Percentiles rank a stretch among this genome's conserved stretches.
Evolutionary conservation across 2,329 filamentous ascomycete genomes (phyloP).

Genomic region (Colletotrichum tabaci): DNA sequence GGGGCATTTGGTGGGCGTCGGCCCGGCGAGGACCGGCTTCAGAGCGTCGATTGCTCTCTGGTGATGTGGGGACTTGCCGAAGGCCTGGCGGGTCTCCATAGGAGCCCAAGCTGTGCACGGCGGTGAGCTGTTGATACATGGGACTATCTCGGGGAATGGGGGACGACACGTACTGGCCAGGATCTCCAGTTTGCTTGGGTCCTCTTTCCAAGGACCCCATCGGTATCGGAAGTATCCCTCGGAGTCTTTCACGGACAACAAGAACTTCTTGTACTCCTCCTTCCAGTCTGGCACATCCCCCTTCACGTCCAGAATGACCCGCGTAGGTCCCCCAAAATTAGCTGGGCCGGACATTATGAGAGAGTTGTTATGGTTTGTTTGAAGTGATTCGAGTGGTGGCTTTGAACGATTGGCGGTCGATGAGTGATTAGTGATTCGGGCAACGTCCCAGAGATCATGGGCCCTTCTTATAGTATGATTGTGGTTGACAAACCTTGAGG

Average conservation of each 20-base stretch:
- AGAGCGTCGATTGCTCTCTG: conserved; percentile 32
- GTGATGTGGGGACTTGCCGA: conserved; percentile 29
- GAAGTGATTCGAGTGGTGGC: not conserved
- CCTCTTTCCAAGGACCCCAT: conserved; percentile 38
- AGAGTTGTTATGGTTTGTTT: not conserved
- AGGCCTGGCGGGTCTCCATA: conserved; percentile 20
- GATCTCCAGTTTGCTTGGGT: conserved; percentile 31
- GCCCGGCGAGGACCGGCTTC: conserved; percentile 13
- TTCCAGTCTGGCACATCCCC: conserved; percentile 40
- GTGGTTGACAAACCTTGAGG: not conserved
- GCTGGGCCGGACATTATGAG: conserved; percentile 26
- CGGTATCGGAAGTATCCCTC: conserved; percentile 40
- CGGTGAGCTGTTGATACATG: not conserved
- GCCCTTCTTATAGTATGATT: not conserved
- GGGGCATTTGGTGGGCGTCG: conserved; percentile 24
- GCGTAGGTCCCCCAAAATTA: conserved; percentile 12
- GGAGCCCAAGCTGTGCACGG: conserved; percentile 18
- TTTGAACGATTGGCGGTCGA: not conserved
- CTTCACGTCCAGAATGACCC: conserved; percentile 24
- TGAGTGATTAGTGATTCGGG: not conserved
- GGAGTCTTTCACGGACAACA: conserved; percentile 26
- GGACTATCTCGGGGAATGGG: no score
- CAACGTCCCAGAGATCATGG: no score
- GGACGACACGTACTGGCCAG: conserved; percentile 16
- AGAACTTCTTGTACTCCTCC: conserved; percentile 36